Evolutionary conservation across 208 protist species (phyloP).

Genomic region (Leishmania amazonensis): DNA sequence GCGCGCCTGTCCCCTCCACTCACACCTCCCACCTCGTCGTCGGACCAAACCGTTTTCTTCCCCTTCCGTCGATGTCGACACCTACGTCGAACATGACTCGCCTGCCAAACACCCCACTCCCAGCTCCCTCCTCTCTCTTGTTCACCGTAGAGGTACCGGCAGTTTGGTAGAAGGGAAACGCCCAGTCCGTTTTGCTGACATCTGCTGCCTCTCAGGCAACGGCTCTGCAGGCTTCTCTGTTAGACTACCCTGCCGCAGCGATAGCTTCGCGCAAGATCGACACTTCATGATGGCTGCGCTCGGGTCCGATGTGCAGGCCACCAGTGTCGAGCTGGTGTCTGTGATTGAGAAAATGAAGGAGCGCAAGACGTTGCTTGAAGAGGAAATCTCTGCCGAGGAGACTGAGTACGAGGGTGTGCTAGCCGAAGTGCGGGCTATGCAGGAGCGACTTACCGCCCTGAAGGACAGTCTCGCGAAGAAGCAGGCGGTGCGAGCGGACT

Average conservation of each 20-base stretch:
- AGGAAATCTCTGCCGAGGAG: constrained; percentile 76
- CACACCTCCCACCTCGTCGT: background rate
- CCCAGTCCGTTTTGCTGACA: background rate
- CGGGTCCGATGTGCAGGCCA: constrained; percentile 81
- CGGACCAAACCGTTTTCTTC: background rate
- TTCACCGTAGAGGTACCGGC: background rate
- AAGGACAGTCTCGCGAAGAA: constrained; percentile 69
- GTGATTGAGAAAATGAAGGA: constrained; percentile 92
- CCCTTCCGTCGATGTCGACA: background rate
- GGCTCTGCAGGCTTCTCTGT: background rate
- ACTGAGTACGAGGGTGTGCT: constrained; percentile 58
- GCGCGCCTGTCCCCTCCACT: background rate
- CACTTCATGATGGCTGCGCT: constrained; percentile 64
- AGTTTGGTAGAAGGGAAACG: background rate
- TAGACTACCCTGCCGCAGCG: too few species aligned
- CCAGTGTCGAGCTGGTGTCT: constrained; percentile 86
- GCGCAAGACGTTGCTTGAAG: constrained; percentile 60
- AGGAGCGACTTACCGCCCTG: constrained; percentile 43
- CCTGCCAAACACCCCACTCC: background rate
- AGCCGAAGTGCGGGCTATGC: constrained; percentile 57
- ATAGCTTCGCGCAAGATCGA: background rate
- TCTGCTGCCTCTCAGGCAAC: background rate
- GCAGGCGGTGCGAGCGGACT: constrained; percentile 45
- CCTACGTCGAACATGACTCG: background rate
- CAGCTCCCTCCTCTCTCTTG: background rate